Conservation (phyloP, 2,329 filamentous ascomycete genomes). For the Colletotrichum trifolii region DNA sequence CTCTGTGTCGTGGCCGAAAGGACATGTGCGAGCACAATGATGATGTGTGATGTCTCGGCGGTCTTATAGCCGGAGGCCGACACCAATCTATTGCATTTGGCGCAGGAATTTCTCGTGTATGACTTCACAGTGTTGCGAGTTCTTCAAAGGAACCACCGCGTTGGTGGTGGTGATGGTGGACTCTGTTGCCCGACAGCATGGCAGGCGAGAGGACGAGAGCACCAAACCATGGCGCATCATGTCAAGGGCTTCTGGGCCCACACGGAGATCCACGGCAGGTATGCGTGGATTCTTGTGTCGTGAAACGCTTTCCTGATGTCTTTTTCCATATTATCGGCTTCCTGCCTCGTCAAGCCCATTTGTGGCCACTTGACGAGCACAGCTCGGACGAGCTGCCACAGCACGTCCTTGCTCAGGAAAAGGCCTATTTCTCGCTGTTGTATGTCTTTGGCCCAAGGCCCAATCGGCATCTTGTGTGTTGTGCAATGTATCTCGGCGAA, state of each 20-base stretch:
- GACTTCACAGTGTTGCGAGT: no score
- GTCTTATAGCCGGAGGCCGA: no score
- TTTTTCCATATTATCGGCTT: conserved; percentile 46
- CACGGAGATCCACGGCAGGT: conserved; percentile 49
- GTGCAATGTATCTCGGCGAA: conserved; percentile 47
- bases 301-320: conserved; percentile 46
- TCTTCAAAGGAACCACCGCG: no score
- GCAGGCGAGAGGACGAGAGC: no score
- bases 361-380: conserved; percentile 45
- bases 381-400: conserved; percentile 48
- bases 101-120: no score
- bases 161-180: no score
- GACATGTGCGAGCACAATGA: no score
- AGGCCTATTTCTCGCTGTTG: conserved; percentile 51
- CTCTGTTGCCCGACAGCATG: no score
- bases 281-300: conserved; percentile 47
- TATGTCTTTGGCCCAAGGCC: conserved; percentile 50
- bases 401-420: conserved; percentile 46
- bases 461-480: conserved; percentile 47
- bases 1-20: no score
- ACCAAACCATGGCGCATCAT: neutral
- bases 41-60: no score
- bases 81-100: no score
- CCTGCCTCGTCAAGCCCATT: conserved; percentile 47
- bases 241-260: conserved; percentile 51